Percentiles rank a stretch among this genome's conserved stretches.
Evolutionary conservation across 2,329 filamentous ascomycete genomes (phyloP).

Genomic region (Davidsoniella australis): DNA sequence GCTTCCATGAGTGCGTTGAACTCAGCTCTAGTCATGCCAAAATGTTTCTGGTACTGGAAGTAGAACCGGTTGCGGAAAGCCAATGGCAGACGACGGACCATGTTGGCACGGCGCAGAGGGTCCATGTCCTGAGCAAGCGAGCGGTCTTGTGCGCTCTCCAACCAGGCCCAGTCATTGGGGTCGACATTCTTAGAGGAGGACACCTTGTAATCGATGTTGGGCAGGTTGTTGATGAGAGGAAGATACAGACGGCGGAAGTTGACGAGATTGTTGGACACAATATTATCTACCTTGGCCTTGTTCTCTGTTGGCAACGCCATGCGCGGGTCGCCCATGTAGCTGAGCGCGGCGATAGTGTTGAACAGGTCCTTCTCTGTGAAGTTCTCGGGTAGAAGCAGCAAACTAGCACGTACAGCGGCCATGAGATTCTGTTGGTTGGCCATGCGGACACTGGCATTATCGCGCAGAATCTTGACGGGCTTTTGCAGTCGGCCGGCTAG

Average conservation of each 20-base stretch:
- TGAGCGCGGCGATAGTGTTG: slow-evolving; percentile 77
- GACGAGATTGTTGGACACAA: slow-evolving; percentile 76
- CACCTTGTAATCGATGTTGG: slow-evolving; percentile 68
- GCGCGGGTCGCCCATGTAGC: slow-evolving; percentile 89
- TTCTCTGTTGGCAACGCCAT: slow-evolving; percentile 87
- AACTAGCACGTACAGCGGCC: slow-evolving; percentile 74
- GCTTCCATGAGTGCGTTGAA: slow-evolving; percentile 73
- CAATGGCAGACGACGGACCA: slow-evolving; percentile 81
- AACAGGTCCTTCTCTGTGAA: slow-evolving; percentile 86
- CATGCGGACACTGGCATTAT: slow-evolving; percentile 79
- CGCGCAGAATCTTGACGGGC: slow-evolving; percentile 90
- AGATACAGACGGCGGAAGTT: slow-evolving; percentile 87
- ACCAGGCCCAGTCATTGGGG: slow-evolving; percentile 26
- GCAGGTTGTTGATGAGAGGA: slow-evolving; percentile 74
- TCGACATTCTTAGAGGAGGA: slow-evolving; percentile 44
- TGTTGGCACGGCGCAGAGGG: slow-evolving; percentile 75
- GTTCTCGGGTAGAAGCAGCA: slow-evolving; percentile 64
- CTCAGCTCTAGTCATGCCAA: slow-evolving; percentile 64
- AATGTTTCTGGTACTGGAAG: slow-evolving; percentile 87
- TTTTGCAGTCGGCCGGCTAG: slow-evolving; percentile 94
- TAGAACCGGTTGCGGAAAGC: slow-evolving; percentile 80
- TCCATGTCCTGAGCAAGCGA: slow-evolving; percentile 81
- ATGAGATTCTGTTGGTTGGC: slow-evolving; percentile 93
- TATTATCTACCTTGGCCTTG: slow-evolving; percentile 82
- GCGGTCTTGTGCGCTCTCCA: slow-evolving; percentile 39